phyloP scores from a whole-genome alignment of 2,329 filamentous ascomycete genomes.

The Hypoxylon rubiginosum region DNA sequence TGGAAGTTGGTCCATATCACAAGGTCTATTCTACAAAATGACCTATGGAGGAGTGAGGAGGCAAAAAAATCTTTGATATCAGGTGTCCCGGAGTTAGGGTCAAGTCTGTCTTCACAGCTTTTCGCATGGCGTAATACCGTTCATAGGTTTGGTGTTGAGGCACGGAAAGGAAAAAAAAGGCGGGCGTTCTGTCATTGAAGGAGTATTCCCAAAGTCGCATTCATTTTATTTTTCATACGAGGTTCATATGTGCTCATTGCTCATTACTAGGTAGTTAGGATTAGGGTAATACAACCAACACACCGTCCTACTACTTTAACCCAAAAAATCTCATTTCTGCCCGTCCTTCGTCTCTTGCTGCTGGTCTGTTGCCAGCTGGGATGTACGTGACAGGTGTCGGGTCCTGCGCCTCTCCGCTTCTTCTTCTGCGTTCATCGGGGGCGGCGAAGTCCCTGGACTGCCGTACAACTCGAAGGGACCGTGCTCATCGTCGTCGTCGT shows the following conservation, averaged over 20 bases:
- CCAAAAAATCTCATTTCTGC: constrained; percentile 15
- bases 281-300: constrained; percentile 41
- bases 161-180: constrained; percentile 3
- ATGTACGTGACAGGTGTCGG: constrained; percentile 11
- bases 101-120: constrained; percentile 1
- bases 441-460: constrained; percentile 47
- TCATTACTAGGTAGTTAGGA: constrained; percentile 21
- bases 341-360: constrained; percentile 14
- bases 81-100: not conserved
- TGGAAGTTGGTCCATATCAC: not conserved
- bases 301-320: constrained; percentile 17
- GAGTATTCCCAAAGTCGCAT: constrained; percentile 22
- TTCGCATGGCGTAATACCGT: constrained; percentile 14
- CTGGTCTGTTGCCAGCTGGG: constrained; percentile 11
- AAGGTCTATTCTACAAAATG: not conserved
- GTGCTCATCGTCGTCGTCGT: constrained; percentile 23
- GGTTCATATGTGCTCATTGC: constrained; percentile 33
- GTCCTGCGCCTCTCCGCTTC: constrained; percentile 19
- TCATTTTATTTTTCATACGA: constrained; percentile 34
- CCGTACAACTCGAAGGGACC: constrained; percentile 61
- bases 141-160: constrained; percentile 30
- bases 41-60: not conserved
- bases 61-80: not conserved
- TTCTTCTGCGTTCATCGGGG: constrained; percentile 37
- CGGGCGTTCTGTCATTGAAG: constrained; percentile 29